These are phyloP conservation scores for Corinectria fuckeliana DNA, from an alignment of 2,329 filamentous ascomycete genomes.

Conservation along the genomic window DNA sequence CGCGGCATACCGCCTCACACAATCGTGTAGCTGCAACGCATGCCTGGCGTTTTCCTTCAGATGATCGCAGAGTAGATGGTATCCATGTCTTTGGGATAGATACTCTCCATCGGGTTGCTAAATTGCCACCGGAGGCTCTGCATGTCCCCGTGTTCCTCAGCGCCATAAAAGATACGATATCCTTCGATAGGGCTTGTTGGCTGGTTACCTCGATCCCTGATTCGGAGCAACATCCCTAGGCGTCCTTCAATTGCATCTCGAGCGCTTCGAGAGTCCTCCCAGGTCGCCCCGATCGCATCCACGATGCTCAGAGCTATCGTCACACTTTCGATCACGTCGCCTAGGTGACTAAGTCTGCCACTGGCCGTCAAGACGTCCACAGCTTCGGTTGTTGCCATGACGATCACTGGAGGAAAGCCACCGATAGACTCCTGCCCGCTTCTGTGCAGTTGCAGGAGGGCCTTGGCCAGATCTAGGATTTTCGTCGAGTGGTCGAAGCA, in stretches of 20 bases:
- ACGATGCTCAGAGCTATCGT: constrained; percentile 60
- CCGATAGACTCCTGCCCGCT: constrained; percentile 40
- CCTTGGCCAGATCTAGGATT: constrained; percentile 56
- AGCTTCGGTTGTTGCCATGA: constrained; percentile 67
- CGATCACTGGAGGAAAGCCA: constrained; percentile 66
- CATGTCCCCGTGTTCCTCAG: constrained; percentile 38
- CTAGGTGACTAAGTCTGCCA: constrained; percentile 58
- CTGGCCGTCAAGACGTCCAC: constrained; percentile 71
- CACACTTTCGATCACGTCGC: constrained; percentile 60
- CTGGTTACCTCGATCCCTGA: constrained; percentile 43
- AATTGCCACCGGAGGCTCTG: constrained; percentile 45
- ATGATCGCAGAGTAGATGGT: constrained; percentile 42
- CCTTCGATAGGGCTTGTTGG: constrained; percentile 38
- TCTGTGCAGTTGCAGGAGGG: constrained; percentile 47
- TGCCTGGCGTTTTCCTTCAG: constrained; percentile 21
- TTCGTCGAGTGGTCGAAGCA: constrained; percentile 60
- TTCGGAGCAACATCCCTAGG: constrained; percentile 42
- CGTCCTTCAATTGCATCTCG: constrained; percentile 53
- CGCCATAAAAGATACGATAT: constrained; percentile 40
- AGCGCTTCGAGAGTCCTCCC: constrained; percentile 63
- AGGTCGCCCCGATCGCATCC: constrained; percentile 62
- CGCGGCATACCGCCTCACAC: neutral
- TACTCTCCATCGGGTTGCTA: constrained; percentile 42
- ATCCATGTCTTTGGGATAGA: constrained; percentile 48
- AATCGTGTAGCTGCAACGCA: neutral